phyloP scores from a whole-genome alignment of 768 basidiomycete genomes.

The Filobasidium floriforme region DNA sequence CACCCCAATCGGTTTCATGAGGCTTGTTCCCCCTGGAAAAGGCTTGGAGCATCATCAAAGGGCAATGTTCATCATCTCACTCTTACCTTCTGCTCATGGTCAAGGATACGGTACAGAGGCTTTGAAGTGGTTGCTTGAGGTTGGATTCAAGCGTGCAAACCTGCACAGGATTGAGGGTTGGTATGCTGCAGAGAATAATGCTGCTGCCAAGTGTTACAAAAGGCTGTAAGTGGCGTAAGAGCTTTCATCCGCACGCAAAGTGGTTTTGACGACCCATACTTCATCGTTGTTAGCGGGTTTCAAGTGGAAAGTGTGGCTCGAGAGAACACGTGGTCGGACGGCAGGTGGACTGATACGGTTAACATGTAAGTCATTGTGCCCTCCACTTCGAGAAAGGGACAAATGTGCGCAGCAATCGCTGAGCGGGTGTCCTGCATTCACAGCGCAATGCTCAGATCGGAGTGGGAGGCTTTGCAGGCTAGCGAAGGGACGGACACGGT shows the following conservation, averaged over 20 bases:
- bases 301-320: not conserved
- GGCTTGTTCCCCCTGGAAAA: not conserved
- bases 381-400: not conserved
- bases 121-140: not conserved
- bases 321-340: not conserved
- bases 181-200: not conserved
- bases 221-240: not conserved
- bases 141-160: not conserved
- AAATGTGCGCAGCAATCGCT: not conserved
- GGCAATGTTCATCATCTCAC: not conserved
- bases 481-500: not conserved
- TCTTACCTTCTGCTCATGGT: not conserved
- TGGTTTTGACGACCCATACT: no score
- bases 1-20: not conserved
- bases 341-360: not conserved
- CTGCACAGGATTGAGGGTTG: not conserved
- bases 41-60: not conserved
- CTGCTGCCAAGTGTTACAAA: not conserved
- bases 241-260: no score
- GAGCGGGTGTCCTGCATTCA: not conserved
- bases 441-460: not conserved
- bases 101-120: not conserved
- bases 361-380: not conserved
- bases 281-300: not conserved
- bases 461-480: not conserved